A percentile compares a stretch with the other conserved stretches of the same genome.
These are phyloP conservation scores for Ochetophila trinervis DNA, from an alignment of 306 rosid species.

Conservation along the genomic window DNA sequence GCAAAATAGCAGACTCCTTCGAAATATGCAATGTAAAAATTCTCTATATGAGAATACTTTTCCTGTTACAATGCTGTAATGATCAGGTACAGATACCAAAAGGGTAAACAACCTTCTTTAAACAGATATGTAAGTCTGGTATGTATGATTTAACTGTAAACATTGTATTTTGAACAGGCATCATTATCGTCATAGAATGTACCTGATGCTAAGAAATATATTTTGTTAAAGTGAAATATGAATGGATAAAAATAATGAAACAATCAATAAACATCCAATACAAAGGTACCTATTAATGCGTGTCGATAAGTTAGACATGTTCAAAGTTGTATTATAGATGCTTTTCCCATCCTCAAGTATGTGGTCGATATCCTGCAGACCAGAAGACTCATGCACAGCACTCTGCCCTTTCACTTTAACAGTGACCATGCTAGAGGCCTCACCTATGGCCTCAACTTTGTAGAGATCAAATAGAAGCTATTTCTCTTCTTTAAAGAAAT, in stretches of 20 bases:
- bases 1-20: too few relatives aligned
- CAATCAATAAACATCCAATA: constrained; percentile 8
- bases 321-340: constrained; percentile 86
- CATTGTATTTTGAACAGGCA: too few relatives aligned
- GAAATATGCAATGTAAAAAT: too few relatives aligned
- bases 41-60: too few relatives aligned
- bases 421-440: constrained; percentile 80
- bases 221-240: too few relatives aligned
- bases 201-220: too few relatives aligned
- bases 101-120: too few relatives aligned
- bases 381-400: constrained; percentile 87
- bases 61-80: too few relatives aligned
- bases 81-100: too few relatives aligned
- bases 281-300: constrained; percentile 71
- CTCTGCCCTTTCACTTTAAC: constrained; percentile 91
- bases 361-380: constrained; percentile 87
- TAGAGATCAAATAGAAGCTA: constrained; percentile 73
- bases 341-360: constrained; percentile 85
- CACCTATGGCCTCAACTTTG: constrained; percentile 68
- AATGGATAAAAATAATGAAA: not conserved
- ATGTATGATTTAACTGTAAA: too few relatives aligned
- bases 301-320: constrained; percentile 85
- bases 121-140: too few relatives aligned
- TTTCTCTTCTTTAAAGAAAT: constrained; percentile 66
- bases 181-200: too few relatives aligned